Base-by-base conservation (phyloP, 2,329 filamentous ascomycete species). In the Berkeleyomyces basicola region DNA sequence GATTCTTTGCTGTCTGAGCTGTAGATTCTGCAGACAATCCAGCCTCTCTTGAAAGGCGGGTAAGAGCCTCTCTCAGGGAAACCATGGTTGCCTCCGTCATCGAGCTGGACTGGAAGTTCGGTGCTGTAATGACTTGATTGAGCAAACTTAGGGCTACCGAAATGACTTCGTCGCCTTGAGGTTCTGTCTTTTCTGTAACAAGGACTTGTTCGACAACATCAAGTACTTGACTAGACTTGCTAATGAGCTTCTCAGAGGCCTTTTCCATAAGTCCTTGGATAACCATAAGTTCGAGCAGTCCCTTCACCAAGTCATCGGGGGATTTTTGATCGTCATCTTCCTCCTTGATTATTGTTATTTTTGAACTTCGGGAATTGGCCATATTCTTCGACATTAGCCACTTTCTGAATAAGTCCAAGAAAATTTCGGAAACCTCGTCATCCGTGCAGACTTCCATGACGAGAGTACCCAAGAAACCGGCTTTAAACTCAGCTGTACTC, bases 241-340 rank as follows among this genome's bases (percentile, higher is more conserved):
- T 78, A 39, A 86, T 79, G 10, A 90, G 76, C 65, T 81, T 83
- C 31, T 85, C 80, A 0, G 83, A 79, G 55, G 85, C 79, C 55
- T 75, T 78, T 33, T 81, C 79, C 71, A 88, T 82, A 72, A 90
- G 78, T 42, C 78, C 79, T 68, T 87, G 83, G 6, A 88, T 75
- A 0, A 88, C 72, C 58, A 82, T 82, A 4, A 83, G 76, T 66
- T 86, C 78, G 4, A 79, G 71, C 1, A 90, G 72, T 3, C 77
- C 75, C 3, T 69, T 69, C 2, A 82, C 64, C 0, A 79, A 74
- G 55, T 81, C 76, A 2, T 59, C 42, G 4, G 63, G 47, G 23
- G 63, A 31, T 9, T 63, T 46, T 37, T 37, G 7, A 5, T 53
- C 44, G 1, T 70, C 67, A 0, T 68, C 61, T 3, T 72, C 67